Conservation (phyloP, 129 eudicot genomes). For the Apium graveolens region DNA sequence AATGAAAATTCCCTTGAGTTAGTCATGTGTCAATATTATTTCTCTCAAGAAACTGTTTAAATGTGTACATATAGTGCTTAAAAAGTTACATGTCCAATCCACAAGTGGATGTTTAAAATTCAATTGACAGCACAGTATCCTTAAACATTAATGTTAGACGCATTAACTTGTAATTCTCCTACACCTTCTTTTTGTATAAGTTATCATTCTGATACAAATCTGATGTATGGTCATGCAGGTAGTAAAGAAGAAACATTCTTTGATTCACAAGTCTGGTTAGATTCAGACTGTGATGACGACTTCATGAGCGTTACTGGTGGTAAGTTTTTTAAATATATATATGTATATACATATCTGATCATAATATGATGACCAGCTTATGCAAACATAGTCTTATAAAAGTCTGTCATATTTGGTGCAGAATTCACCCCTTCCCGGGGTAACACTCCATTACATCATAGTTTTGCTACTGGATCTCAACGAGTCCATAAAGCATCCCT, state of each 20-base stretch:
- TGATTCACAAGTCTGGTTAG: conserved; percentile 39
- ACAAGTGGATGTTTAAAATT: background rate
- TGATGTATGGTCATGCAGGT: conserved; percentile 19
- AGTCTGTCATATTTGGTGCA: conserved; percentile 6
- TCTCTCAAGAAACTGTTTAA: background rate
- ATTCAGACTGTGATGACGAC: conserved; percentile 39
- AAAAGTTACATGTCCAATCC: background rate
- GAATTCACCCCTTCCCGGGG: conserved; percentile 39
- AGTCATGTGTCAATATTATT: background rate
- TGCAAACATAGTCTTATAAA: background rate
- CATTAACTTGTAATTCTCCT: background rate
- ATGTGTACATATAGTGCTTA: background rate
- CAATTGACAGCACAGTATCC: background rate
- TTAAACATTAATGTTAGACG: background rate
- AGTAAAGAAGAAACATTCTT: conserved; percentile 33
- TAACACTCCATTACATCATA: conserved; percentile 28
- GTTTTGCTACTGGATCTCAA: conserved; percentile 16
- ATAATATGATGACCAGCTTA: background rate
- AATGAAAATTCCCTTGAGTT: background rate
- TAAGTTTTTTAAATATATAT: too few species aligned
- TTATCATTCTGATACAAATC: background rate
- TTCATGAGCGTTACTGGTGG: conserved; percentile 37
- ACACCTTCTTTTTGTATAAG: background rate
- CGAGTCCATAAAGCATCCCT: conserved; percentile 11
- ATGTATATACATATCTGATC: too few species aligned